Percentiles rank a stretch among this genome's conserved stretches.
Evolutionary conservation across 2,329 filamentous ascomycete genomes (phyloP).

Genomic region (Aspergillus costaricaensis): DNA sequence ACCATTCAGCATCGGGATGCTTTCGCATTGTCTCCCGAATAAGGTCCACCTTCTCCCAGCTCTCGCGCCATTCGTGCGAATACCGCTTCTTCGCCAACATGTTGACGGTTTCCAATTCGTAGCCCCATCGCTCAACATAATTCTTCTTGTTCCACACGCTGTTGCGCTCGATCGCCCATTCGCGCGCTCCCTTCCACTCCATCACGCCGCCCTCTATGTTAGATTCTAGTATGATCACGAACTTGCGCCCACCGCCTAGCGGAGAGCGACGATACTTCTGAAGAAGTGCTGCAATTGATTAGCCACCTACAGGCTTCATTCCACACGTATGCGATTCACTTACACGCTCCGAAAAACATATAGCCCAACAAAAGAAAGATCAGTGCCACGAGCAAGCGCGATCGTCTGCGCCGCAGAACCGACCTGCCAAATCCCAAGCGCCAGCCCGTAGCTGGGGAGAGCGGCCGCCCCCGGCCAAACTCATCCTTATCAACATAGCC

Average conservation of each 20-base stretch:
- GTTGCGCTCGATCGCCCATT: slow-evolving; percentile 98
- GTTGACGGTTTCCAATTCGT: slow-evolving; percentile 93
- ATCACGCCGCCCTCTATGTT: slow-evolving; percentile 97
- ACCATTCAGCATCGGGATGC: slow-evolving; percentile 97
- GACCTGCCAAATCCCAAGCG: slow-evolving; percentile 42
- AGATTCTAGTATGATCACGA: slow-evolving; percentile 88
- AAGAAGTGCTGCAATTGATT: slow-evolving; percentile 55
- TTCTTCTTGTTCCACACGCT: slow-evolving; percentile 93
- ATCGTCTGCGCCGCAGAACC: slow-evolving; percentile 66
- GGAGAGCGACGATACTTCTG: slow-evolving; percentile 69
- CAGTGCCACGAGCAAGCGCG: slow-evolving; percentile 62
- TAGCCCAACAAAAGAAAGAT: slow-evolving; percentile 63
- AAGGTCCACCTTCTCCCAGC: slow-evolving; percentile 98
- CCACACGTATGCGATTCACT: slow-evolving; percentile 38
- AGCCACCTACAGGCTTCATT: slow-evolving; percentile 4
- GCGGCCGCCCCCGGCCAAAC: slow-evolving; percentile 58
- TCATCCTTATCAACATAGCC: slow-evolving; percentile 71
- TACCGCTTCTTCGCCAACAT: slow-evolving; percentile 99
- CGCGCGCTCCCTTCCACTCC: slow-evolving; percentile 96
- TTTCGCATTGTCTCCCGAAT: slow-evolving; percentile 86
- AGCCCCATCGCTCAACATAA: slow-evolving; percentile 86
- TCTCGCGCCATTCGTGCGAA: slow-evolving; percentile 97
- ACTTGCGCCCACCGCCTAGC: slow-evolving; percentile 83
- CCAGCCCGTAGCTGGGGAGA: slow-evolving; percentile 35
- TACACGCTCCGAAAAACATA: slow-evolving; percentile 73